Evolutionary conservation across 805 yeast genomes (phyloP).

Genomic region (Yamadazyma takamatsuzukensis): DNA sequence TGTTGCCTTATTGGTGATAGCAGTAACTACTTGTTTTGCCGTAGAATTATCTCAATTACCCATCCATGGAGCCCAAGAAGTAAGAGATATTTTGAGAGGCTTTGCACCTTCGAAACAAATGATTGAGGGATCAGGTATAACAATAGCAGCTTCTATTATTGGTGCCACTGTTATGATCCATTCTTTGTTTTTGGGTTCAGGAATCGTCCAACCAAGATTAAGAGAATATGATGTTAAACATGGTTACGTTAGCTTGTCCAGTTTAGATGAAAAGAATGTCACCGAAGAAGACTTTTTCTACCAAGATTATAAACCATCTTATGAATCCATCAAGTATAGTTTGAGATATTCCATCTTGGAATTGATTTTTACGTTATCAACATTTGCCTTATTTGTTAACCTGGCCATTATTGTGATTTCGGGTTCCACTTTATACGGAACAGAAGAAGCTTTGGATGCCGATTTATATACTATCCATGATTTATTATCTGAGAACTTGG

Average conservation of each 20-base stretch:
- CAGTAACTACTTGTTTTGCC: conserved; percentile 44
- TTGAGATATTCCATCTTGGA: conserved; percentile 71
- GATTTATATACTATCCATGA: conserved; percentile 76
- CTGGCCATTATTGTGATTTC: conserved; percentile 79
- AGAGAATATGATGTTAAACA: conserved; percentile 41
- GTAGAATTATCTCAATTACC: conserved; percentile 40
- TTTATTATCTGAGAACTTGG: conserved; percentile 55
- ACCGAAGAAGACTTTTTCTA: conserved; percentile 30
- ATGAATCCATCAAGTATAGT: conserved; percentile 68
- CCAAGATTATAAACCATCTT: conserved; percentile 61
- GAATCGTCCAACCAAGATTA: conserved; percentile 46
- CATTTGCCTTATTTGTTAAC: conserved; percentile 84
- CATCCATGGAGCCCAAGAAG: conserved; percentile 18
- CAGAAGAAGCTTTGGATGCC: conserved; percentile 73
- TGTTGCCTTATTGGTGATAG: conserved; percentile 40
- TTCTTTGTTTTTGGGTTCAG: conserved; percentile 46
- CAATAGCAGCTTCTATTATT: conserved; percentile 45
- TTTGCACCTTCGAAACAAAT: conserved; percentile 41
- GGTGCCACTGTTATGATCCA: conserved; percentile 55
- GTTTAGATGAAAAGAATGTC: conserved; percentile 10
- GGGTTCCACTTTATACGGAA: conserved; percentile 70
- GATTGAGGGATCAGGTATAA: conserved; percentile 41
- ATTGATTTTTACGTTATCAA: conserved; percentile 62
- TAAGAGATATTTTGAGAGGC: conserved; percentile 38
- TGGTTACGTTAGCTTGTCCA: conserved; percentile 27